Base-by-base conservation (phyloP, 2,329 filamentous ascomycete genomes). In the Tympanopsis confertula region DNA sequence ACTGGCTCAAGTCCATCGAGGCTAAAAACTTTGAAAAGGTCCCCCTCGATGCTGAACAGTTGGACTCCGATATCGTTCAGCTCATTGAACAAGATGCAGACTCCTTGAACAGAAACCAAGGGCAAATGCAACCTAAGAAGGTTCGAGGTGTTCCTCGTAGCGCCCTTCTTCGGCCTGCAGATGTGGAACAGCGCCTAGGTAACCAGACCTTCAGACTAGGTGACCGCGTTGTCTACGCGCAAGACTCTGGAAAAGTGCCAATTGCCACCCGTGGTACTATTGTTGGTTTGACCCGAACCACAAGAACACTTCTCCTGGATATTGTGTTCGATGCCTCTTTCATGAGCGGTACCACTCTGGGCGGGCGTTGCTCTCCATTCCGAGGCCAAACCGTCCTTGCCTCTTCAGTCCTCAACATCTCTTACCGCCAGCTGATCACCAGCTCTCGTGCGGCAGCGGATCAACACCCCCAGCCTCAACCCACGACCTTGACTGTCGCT, bases 341-440 rank as follows among this genome's bases (percentile, higher is more conserved):
- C 59, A 96, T 98, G 88, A 94, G 87, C 52, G 91, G 91, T 44
- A 95, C 88, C 2, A 91, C 85, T 1, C 71, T 98, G 13, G 84
- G 86, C 41, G 87, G 88, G 40, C 81, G 91, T 41, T 94, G 89
- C 54, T 86, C 87, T 19, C 79, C 86, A 26, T 98, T 98, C 76
- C 78, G 89, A 24, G 91, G 91, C 38, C 88, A 91, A 55, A 95
- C 91, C 0, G 87, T 98, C 3, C 77, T 86, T 2, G 75, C 82
- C 5, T 82, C 83, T n/a, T 83, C 85, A 1, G 87, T 96, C 2
- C 71, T 98, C 22, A 98, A 98, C 60, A 66, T 94, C 40, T 81
- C 80, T 2, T 69, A 88, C 51, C 81, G 74, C 48, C 91, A 98
- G 61, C 72, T 94, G 15, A 67, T 94, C 30, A 80, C 76, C 42